Percentiles rank a stretch among this genome's conserved stretches.
Evolutionary conservation across 2,329 filamentous ascomycete genomes (phyloP).

Genomic region (Colletotrichum ledebouriae): DNA sequence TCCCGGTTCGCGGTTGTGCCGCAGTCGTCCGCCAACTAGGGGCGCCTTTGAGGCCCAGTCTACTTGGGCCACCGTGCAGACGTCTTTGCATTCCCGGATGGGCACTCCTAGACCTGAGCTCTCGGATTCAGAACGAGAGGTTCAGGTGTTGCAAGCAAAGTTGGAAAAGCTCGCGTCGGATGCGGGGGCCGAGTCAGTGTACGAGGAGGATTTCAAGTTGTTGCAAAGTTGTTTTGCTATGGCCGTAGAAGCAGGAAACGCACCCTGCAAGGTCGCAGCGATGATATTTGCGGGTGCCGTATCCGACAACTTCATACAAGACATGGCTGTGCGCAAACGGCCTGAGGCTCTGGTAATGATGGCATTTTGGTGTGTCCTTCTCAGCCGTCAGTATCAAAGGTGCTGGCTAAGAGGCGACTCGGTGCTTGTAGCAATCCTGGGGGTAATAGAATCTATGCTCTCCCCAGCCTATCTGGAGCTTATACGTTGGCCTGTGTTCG

Average conservation of each 20-base stretch:
- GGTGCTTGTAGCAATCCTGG: neutral
- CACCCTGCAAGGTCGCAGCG: neutral
- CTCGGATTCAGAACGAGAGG: neutral
- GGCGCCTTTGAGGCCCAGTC: neutral
- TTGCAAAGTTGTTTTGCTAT: neutral
- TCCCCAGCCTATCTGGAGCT: neutral
- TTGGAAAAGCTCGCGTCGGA: accelerated
- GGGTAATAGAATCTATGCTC: neutral
- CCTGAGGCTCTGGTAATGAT: slow-evolving; percentile 1
- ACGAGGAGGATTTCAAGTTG: slow-evolving; percentile 1
- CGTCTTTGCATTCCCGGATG: neutral
- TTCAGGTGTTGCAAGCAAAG: neutral
- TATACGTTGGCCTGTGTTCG: neutral
- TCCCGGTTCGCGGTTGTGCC: neutral
- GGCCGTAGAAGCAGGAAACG: neutral
- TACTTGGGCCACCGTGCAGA: neutral
- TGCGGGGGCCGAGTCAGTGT: accelerated
- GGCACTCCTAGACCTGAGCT: neutral
- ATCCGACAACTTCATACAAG: neutral
- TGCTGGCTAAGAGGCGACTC: neutral
- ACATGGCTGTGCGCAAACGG: slow-evolving; percentile 2
- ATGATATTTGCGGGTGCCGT: slow-evolving; percentile 4
- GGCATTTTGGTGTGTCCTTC: slow-evolving; percentile 10
- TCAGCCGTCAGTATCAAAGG: neutral
- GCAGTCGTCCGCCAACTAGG: neutral